These are phyloP conservation scores for Arabidopsis thaliana DNA, from an alignment of 345 rosid genomes.

Conservation along the genomic window DNA sequence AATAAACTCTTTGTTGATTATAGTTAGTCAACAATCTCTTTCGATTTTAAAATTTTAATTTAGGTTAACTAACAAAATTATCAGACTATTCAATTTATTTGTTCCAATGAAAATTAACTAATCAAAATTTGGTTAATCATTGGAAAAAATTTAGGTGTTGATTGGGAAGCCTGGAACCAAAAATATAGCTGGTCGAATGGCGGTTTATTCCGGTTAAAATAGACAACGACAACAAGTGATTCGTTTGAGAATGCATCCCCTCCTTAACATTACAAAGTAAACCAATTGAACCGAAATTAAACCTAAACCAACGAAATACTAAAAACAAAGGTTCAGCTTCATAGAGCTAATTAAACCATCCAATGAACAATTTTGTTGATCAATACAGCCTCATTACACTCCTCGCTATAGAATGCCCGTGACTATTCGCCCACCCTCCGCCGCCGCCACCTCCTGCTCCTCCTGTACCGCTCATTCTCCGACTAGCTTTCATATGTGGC, in stretches of 20 bases:
- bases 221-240: conserved; percentile 32
- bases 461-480: conserved; percentile 38
- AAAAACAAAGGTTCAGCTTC: conserved; percentile 27
- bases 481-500: conserved; percentile 75
- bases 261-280: conserved; percentile 41
- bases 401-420: conserved; percentile 90
- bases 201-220: conserved; percentile 43
- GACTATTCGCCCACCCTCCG: conserved; percentile 62
- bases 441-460: conserved; percentile 40
- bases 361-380: conserved; percentile 44
- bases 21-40: too few species aligned
- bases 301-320: conserved; percentile 38
- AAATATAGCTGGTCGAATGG: conserved; percentile 14
- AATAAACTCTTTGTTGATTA: neutral
- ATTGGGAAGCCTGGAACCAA: too few species aligned
- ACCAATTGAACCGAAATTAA: conserved; percentile 42
- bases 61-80: too few species aligned
- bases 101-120: neutral
- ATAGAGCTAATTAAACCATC: conserved; percentile 34
- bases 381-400: conserved; percentile 85
- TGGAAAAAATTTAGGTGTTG: too few species aligned
- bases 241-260: conserved; percentile 28
- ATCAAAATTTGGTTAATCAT: neutral
- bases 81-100: neutral
- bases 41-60: too few species aligned